Percentiles rank a stretch among this genome's conserved stretches.
Evolutionary conservation across 768 basidiomycete genomes (phyloP).

Genomic region (Boletus reticuloceps): DNA sequence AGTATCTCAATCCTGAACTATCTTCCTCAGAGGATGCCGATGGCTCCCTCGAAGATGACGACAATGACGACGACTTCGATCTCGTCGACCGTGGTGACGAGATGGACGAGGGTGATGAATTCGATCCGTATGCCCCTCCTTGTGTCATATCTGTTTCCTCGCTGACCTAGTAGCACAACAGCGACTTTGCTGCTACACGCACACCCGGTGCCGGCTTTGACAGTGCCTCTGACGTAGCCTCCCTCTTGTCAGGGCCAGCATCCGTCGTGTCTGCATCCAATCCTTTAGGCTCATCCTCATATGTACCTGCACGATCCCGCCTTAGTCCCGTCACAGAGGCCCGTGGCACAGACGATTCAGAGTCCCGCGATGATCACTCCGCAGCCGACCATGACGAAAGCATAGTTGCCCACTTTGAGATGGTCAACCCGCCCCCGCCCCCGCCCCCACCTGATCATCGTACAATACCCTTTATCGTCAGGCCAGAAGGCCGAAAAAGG

Average conservation of each 20-base stretch:
- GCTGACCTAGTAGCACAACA: constrained; percentile 29
- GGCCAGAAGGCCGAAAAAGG: constrained; percentile 28
- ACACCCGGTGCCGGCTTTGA: constrained; percentile 49
- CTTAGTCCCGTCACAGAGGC: constrained; percentile 67
- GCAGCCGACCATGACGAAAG: constrained; percentile 20
- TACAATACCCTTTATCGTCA: constrained; percentile 18
- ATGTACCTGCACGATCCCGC: constrained; percentile 40
- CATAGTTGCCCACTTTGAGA: constrained; percentile 52
- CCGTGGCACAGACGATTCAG: constrained; percentile 27
- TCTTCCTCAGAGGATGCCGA: constrained; percentile 56
- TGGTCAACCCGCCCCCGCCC: constrained; percentile 42
- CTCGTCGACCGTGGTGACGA: constrained; percentile 46
- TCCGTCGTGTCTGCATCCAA: constrained; percentile 52
- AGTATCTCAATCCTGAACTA: constrained; percentile 46
- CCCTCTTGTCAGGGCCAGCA: constrained; percentile 52
- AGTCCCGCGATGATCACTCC: constrained; percentile 24
- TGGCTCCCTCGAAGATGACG: constrained; percentile 46
- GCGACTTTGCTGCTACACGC: constrained; percentile 67
- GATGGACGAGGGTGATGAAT: constrained; percentile 69
- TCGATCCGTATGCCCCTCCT: constrained; percentile 65
- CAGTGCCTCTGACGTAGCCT: constrained; percentile 62
- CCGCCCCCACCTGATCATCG: constrained; percentile 23
- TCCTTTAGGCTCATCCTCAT: constrained; percentile 53
- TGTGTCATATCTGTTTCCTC: neutral
- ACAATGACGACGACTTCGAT: constrained; percentile 49